These are phyloP conservation scores for Lojkania enalia DNA, from an alignment of 2,329 filamentous ascomycete genomes.

Conservation along the genomic window DNA sequence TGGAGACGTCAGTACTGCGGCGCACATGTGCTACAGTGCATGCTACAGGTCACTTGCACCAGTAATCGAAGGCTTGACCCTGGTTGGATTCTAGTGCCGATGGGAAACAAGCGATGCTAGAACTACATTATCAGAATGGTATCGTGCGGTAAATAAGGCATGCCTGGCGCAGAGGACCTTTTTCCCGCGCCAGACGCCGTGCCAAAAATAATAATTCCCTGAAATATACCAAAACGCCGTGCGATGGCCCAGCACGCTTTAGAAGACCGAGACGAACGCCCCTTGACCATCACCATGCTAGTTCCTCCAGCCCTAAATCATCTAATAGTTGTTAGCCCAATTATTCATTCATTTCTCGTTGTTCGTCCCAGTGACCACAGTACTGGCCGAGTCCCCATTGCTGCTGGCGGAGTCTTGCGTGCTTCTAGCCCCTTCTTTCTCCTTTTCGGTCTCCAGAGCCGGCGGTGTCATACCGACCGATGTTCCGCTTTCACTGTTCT, in stretches of 20 bases:
- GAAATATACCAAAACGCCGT: not conserved
- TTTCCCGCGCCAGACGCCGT: not conserved
- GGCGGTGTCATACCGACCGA: conserved; percentile 18
- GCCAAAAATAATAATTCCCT: not conserved
- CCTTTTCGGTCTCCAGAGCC: conserved; percentile 3
- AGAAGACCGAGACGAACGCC: too few relatives aligned
- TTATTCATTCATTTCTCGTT: conserved; percentile 2
- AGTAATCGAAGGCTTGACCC: not conserved
- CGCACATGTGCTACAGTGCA: too few relatives aligned
- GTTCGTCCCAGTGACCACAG: not conserved
- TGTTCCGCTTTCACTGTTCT: conserved; percentile 36
- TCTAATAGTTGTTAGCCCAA: too few relatives aligned
- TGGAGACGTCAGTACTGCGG: too few relatives aligned
- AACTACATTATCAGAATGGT: not conserved
- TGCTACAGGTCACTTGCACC: too few relatives aligned
- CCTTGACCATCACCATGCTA: not conserved
- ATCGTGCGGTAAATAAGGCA: not conserved
- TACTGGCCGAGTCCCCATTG: conserved; percentile 7
- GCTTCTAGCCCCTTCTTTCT: conserved; percentile 7
- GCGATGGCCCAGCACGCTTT: not conserved
- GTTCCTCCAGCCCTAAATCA: too few relatives aligned
- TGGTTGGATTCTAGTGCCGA: not conserved
- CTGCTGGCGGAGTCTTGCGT: conserved; percentile 10
- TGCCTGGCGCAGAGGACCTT: not conserved
- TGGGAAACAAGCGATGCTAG: not conserved